phyloP scores from a whole-genome alignment of 176 grass and related monocot species.

The Bromus sterilis region DNA sequence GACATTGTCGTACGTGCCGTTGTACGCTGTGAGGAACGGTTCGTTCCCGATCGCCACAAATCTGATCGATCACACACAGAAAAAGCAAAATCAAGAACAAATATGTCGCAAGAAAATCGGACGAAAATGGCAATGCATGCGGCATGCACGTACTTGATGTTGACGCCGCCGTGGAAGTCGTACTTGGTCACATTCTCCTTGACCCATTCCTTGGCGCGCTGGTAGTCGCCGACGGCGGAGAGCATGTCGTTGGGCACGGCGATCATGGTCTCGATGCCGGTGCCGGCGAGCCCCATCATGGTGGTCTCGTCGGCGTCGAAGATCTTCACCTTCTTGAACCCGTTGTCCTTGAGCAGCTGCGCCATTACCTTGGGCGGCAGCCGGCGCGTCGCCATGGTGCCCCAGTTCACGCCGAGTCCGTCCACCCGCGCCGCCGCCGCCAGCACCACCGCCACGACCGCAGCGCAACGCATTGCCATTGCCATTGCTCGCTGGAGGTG shows the following conservation, averaged over 20 bases:
- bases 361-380: slow-evolving; percentile 44
- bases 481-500: background rate
- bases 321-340: slow-evolving; percentile 65
- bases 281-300: slow-evolving; percentile 43
- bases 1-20: slow-evolving; percentile 31
- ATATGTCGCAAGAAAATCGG: background rate
- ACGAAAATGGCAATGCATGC: background rate
- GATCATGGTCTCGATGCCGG: slow-evolving; percentile 71
- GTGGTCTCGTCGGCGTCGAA: slow-evolving; percentile 56
- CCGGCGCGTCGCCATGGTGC: slow-evolving; percentile 54
- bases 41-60: slow-evolving; percentile 74
- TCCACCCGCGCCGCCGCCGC: background rate
- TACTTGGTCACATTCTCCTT: slow-evolving; percentile 59
- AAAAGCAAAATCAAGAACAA: background rate
- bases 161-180: slow-evolving; percentile 52
- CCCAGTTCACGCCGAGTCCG: slow-evolving; percentile 71
- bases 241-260: slow-evolving; percentile 69
- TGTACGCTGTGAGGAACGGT: slow-evolving; percentile 66
- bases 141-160: slow-evolving; percentile 51
- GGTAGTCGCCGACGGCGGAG: slow-evolving; percentile 39
- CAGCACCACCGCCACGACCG: background rate
- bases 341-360: slow-evolving; percentile 54
- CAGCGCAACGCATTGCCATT: background rate
- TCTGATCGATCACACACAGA: background rate
- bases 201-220: slow-evolving; percentile 46